Base-by-base conservation (phyloP, 129 eudicot species). In the Daucus carota region DNA sequence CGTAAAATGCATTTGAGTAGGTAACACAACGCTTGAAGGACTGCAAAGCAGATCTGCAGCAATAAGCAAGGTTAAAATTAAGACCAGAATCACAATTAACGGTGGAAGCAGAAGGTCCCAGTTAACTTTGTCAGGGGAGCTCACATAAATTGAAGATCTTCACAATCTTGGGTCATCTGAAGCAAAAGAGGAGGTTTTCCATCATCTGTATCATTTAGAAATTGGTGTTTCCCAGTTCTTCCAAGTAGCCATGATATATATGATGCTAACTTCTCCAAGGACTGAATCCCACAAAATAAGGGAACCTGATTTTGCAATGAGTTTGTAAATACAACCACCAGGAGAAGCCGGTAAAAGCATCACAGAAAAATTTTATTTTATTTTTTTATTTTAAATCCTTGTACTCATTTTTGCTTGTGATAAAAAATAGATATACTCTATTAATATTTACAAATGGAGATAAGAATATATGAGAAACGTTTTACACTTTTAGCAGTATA, bases 171-270 rank as follows among this genome's bases (percentile, higher is more conserved):
- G 82, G 75, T 87, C 99, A 95, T 95, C 79, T 79, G 93, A 80
- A 95, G 88, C 70, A 95, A 85, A 73, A 95, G 91, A 73, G 99
- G 99, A 42, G 90, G 89, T 38, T 94, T 86, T 66, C 87, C 96
- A 10, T 84, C 83, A 73, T 89, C 84, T 28, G 63, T 72, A 77
- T 95, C 96, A 4, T 83, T 78, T 75, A 95, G 83, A 79, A 95
- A 89, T 66, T 91, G 75, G 82, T 95, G 96, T 70, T 84, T 84
- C 38, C 99, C 99, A 20, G 97, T 91, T 89, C 92, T 91, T 74
- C 99, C 94, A 36, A 92, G 96, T 73, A 89, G 72, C 94, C 96
- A 78, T 44, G 99, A 89, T 43, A 85, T 67, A 20, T 74, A 86
- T 20, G 84, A 73, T 63, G 96, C 99, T n/a, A 82, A 78, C 81